phyloP scores from a whole-genome alignment of 2,329 filamentous ascomycete genomes.

The Colletotrichum gloeosporioides region DNA sequence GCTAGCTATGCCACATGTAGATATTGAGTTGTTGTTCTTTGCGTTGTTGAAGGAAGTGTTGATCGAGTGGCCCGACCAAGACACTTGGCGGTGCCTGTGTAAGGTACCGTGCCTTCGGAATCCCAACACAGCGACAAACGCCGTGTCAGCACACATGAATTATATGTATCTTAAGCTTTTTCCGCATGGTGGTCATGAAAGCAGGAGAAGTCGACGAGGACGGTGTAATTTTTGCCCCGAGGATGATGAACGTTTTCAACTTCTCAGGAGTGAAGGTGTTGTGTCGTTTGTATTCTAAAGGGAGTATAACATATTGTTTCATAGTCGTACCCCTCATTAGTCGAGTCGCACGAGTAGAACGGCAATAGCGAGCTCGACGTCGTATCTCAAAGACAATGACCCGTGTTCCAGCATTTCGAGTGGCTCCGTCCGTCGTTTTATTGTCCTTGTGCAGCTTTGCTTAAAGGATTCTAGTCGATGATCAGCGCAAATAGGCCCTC shows the following conservation, averaged over 20 bases:
- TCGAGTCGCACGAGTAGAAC: not conserved
- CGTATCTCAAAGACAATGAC: not conserved
- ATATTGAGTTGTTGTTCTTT: not conserved
- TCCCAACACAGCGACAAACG: not conserved
- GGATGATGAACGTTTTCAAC: not conserved
- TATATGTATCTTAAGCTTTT: not conserved
- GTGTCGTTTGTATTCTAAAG: not conserved
- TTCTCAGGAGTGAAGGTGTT: not conserved
- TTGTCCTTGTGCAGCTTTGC: not conserved
- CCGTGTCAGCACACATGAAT: not conserved
- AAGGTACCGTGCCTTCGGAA: not conserved
- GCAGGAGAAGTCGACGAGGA: not conserved
- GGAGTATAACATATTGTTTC: not conserved
- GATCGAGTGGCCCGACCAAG: not conserved
- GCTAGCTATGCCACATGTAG: not conserved
- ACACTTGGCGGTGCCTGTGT: not conserved
- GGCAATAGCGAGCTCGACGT: not conserved
- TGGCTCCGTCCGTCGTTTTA: not conserved
- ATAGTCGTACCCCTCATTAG: not conserved
- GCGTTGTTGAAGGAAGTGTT: not conserved
- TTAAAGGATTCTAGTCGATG: not conserved
- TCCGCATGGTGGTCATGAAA: not conserved
- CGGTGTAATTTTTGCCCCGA: not conserved
- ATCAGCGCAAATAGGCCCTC: not conserved
- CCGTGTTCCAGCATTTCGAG: not conserved